These are phyloP conservation scores for Neonectria sp. DNA, from an alignment of 2,329 filamentous ascomycete species.

Conservation along the genomic window DNA sequence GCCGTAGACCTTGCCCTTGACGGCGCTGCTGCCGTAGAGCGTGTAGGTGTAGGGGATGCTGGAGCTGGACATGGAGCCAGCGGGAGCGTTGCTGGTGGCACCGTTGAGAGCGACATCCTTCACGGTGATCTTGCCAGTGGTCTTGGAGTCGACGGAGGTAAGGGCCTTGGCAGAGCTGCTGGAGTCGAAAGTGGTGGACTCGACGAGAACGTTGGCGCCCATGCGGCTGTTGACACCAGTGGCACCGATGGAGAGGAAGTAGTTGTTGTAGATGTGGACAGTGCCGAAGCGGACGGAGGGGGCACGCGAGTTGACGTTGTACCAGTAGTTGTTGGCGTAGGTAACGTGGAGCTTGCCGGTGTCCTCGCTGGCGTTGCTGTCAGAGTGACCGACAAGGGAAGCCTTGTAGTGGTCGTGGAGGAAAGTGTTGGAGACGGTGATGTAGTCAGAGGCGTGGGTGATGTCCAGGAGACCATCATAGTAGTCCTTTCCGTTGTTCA, in stretches of 20 bases:
- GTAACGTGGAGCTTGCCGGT: conserved; percentile 74
- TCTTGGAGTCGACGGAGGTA: conserved; percentile 58
- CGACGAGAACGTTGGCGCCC: conserved; percentile 71
- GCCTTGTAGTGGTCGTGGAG: conserved; percentile 67
- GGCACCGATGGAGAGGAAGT: conserved; percentile 58
- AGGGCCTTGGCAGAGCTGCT: conserved; percentile 51
- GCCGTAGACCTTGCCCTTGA: conserved; percentile 60
- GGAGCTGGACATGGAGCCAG: conserved; percentile 66
- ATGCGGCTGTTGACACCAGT: conserved; percentile 70
- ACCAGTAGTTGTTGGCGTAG: conserved; percentile 77
- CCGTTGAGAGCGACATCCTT: conserved; percentile 61
- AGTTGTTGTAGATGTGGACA: conserved; percentile 72
- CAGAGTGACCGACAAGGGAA: conserved; percentile 72
- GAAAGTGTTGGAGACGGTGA: conserved; percentile 62
- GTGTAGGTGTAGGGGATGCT: conserved; percentile 67
- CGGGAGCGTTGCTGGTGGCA: conserved; percentile 56
- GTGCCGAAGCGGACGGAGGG: conserved; percentile 78
- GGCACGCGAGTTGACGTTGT: conserved; percentile 74
- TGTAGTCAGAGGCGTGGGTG: conserved; percentile 74
- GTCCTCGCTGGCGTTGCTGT: conserved; percentile 71
- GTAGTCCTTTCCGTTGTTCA: conserved; percentile 75
- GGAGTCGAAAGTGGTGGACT: conserved; percentile 67
- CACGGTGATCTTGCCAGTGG: conserved; percentile 58
- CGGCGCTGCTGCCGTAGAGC: conserved; percentile 62
- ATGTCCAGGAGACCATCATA: conserved; percentile 78